Base-by-base conservation (phyloP, 495 filamentous ascomycete genomes). In the Opeltia flavorubescens region DNA sequence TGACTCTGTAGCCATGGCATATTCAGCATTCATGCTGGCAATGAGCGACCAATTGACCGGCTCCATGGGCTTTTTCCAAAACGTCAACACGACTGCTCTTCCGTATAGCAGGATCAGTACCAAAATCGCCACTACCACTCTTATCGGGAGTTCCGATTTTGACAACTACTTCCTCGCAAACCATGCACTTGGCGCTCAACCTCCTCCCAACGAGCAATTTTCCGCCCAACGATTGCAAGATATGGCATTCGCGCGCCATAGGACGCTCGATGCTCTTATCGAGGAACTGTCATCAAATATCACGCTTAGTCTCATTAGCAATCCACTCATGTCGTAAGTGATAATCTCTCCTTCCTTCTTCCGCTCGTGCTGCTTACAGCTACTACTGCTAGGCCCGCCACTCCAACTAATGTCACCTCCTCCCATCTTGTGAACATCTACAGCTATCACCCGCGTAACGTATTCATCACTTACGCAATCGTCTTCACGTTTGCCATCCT, bases 261-360 rank as follows among this genome's bases (percentile, higher is more conserved):
- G 31, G 11, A 55, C 55, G 9, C 31, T 59, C 9, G 45, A 31
- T 18, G 17, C 36, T 18, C 38, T 57, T 26, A 57, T 59, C 31
- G 33, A 50, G 24, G 55, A 57, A 35, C 43, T 59, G 30, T 41
- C 44, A 4, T 49, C 48, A 26, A 59, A 59, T 44, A 44, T 46
- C 12, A 59, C 57, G 8, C 34, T 57, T n/a, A 55, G 55, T 43
- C 50, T 59, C 13, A 43, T 55, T 44, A 48, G 24, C 11, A 48
- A 39, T 17, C 20, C 36, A 8, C 34, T 53, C 12, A 48, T 59
- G 11, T 27, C 47, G 56, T 56, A 48, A 49, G 56, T 47, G 5
- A 18, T 29, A 5, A 17, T 28, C 20, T 36, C 34, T 29, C 9
- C 31, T 8, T 30, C 31, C 30, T 15, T 33, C 30, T 33, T 15